Conservation (phyloP, 176 grass and related monocot genomes). For the Alloteropsis semialata region DNA sequence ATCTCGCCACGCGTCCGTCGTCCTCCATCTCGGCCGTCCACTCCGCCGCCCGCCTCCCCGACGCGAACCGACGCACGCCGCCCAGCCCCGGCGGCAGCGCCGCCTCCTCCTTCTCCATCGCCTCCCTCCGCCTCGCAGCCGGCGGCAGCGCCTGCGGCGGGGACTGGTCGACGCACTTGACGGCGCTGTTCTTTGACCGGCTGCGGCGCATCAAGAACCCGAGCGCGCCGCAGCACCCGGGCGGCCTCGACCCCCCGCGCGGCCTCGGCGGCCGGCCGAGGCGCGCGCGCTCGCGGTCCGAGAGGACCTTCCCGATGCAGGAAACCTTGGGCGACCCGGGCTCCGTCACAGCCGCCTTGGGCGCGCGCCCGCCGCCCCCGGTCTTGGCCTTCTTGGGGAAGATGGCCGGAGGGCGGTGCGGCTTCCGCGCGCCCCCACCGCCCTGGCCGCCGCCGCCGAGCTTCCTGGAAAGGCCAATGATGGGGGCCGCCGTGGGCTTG, state of each 20-base stretch:
- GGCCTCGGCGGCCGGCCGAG: not conserved
- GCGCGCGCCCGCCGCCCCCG: slow-evolving; percentile 41
- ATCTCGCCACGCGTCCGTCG: slow-evolving; percentile 30
- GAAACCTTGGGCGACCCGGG: slow-evolving; percentile 83
- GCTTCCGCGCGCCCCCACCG: slow-evolving; percentile 19
- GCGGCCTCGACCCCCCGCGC: not conserved
- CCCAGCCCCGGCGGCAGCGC: slow-evolving; percentile 41
- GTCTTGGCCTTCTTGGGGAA: slow-evolving; percentile 63
- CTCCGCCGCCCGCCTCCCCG: slow-evolving; percentile 50
- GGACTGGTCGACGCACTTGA: slow-evolving; percentile 35
- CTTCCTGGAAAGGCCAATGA: slow-evolving; percentile 54
- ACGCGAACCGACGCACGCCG: slow-evolving; percentile 59
- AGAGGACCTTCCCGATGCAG: slow-evolving; percentile 89
- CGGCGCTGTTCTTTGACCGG: slow-evolving; percentile 27
- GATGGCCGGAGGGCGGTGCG: slow-evolving; percentile 40
- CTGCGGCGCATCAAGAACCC: slow-evolving; percentile 38
- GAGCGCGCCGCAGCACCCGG: slow-evolving; percentile 52
- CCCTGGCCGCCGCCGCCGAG: slow-evolving; percentile 35
- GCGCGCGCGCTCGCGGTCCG: slow-evolving; percentile 37
- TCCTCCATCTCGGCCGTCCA: slow-evolving; percentile 50
- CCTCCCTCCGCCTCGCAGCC: not conserved
- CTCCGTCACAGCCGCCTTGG: slow-evolving; percentile 57
- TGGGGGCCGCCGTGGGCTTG: slow-evolving; percentile 47
- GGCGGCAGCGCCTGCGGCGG: not conserved
- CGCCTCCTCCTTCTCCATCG: not conserved